phyloP scores from a whole-genome alignment of 306 rosid genomes.

The Coriaria nepalensis region DNA sequence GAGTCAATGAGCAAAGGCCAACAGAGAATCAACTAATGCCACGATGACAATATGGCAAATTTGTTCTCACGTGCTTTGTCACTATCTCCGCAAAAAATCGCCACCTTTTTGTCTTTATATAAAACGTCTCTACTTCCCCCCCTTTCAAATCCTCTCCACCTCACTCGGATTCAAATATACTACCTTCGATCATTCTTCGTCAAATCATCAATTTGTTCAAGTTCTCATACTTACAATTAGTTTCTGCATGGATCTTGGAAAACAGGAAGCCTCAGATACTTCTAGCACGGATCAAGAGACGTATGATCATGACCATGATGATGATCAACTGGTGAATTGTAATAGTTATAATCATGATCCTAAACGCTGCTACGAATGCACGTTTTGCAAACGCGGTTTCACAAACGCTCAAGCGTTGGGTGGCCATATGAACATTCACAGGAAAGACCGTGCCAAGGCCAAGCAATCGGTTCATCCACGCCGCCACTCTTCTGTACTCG shows the following conservation, averaged over 20 bases:
- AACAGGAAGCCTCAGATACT: slow-evolving; percentile 22
- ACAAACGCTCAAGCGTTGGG: slow-evolving; percentile 47
- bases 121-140: slow-evolving; percentile 21
- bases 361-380: slow-evolving; percentile 52
- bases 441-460: slow-evolving; percentile 56
- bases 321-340: no score
- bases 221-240: neutral
- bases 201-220: no score
- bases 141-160: slow-evolving; percentile 1
- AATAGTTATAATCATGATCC: neutral
- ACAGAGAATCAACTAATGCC: slow-evolving; percentile 20
- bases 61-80: slow-evolving; percentile 27
- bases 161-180: neutral
- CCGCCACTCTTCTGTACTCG: no score
- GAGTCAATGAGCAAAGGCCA: no score
- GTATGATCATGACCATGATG: slow-evolving; percentile 13
- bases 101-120: slow-evolving; percentile 10
- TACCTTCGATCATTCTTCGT: no score
- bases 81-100: slow-evolving; percentile 12
- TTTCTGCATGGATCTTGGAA: slow-evolving; percentile 25
- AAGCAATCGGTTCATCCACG: slow-evolving; percentile 17
- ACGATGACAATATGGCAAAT: slow-evolving; percentile 18
- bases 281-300: slow-evolving; percentile 40
- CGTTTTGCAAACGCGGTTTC: slow-evolving; percentile 71
- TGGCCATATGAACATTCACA: slow-evolving; percentile 50